phyloP scores from a whole-genome alignment of 2,329 filamentous ascomycete species.

The Trichothecium roseum region DNA sequence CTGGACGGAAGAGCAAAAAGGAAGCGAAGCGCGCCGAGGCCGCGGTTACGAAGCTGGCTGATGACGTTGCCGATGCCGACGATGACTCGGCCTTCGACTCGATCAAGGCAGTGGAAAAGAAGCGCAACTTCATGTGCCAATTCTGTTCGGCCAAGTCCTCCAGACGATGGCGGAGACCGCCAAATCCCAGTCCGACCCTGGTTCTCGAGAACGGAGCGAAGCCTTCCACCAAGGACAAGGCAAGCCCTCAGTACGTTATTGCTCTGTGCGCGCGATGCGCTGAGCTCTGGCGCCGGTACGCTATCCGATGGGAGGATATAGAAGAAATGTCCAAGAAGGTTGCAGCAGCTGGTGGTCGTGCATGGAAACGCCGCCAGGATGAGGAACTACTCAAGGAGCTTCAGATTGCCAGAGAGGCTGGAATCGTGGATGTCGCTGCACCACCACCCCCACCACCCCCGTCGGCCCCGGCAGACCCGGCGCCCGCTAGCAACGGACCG shows the following conservation, averaged over 20 bases:
- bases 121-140: conserved; percentile 84
- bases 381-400: conserved; percentile 79
- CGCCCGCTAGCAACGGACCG: conserved; percentile 15
- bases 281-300: conserved; percentile 90
- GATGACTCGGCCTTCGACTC: conserved; percentile 96
- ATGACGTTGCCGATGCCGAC: conserved; percentile 83
- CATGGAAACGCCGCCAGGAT: conserved; percentile 81
- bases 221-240: conserved; percentile 64
- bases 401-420: conserved; percentile 51
- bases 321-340: conserved; percentile 89
- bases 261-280: conserved; percentile 87
- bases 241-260: conserved; percentile 54
- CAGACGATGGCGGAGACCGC: conserved; percentile 85
- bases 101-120: conserved; percentile 69
- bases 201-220: conserved; percentile 51
- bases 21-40: conserved; percentile 67
- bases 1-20: conserved; percentile 82
- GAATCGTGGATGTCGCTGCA: conserved; percentile 28
- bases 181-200: conserved; percentile 62
- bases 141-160: conserved; percentile 77
- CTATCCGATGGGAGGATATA: conserved; percentile 87
- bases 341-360: conserved; percentile 64
- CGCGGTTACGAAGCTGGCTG: conserved; percentile 64
- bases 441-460: no score
- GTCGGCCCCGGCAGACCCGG: conserved; percentile 20